Evolutionary conservation across 352 stramenopile species (phyloP), one percentile per base, ranked within the genome.

Genomic region (Phytophthora cryptogea): DNA sequence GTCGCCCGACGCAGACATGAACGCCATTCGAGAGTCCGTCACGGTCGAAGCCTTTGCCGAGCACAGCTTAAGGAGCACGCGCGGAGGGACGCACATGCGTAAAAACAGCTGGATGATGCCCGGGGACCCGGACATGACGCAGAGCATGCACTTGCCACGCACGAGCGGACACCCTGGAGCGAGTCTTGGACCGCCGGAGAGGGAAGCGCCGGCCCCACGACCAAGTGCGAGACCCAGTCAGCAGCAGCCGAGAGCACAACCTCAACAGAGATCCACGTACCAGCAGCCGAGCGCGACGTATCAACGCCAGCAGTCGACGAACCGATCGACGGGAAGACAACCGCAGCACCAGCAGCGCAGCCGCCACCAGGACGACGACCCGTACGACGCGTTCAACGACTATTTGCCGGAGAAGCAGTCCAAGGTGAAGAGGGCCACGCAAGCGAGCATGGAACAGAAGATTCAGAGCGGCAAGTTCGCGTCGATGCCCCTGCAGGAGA

Each of bases 371-470:
- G 59, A 78, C 20, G 41, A 68, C 43, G 69, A 74, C 43, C 70
- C 77, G 23, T 92, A 92, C 54, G 83, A 89, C 13, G 76, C 76
- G 14, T 92, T 92, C 47, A 90, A 92, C 61, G 77, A 92, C 64
- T 90, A 89, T 42, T 56, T 90, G 54, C 76, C 73, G 1, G 59
- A 74, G 17, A 80, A 68, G 4, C 72, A 76, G n/a, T 74, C 77
- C 8, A 74, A 77, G 14, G 49, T 75, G 26, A 75, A 70, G 40
- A 90, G 83, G 65, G 13, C 44, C 6, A 58, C 50, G 1, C 69
- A 74, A 33, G 61, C 71, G 16, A 82, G 61, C 39, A 74, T 73
- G 49, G 74, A 83, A 32, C 47, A 62, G 2, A 67, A 43, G 46
- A 45, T 46, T 13, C 58, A 77, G 30, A 77, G 26, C 2, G 53